Conservation (phyloP, 1,139 yeast species). For the Kodamaea arcana region DNA sequence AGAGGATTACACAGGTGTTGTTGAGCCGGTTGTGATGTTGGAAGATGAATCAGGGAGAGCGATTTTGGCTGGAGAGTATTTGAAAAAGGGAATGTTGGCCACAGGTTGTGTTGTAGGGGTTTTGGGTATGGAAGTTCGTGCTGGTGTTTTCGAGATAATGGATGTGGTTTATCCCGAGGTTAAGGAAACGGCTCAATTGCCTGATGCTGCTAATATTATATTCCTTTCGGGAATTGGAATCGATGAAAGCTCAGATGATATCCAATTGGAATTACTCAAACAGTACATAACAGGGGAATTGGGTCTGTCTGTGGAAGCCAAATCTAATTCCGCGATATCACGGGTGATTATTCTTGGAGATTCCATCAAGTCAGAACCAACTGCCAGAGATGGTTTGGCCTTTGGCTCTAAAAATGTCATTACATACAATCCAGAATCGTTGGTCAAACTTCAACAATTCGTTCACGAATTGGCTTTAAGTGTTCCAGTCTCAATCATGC, state of each 20-base stretch:
- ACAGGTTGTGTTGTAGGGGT: constrained; percentile 88
- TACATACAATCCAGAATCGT: constrained; percentile 42
- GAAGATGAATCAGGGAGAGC: constrained; percentile 96
- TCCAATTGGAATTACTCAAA: constrained; percentile 56
- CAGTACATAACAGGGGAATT: constrained; percentile 74
- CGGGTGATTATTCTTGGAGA: constrained; percentile 74
- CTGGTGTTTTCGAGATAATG: constrained; percentile 81
- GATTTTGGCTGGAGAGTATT: constrained; percentile 59
- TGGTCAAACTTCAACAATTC: constrained; percentile 50
- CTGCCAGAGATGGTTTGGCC: constrained; percentile 19
- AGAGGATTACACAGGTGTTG: constrained; percentile 29
- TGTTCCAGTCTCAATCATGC: constrained; percentile 72
- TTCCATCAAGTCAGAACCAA: constrained; percentile 44
- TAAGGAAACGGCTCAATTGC: constrained; percentile 1
- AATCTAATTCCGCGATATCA: constrained; percentile 37
- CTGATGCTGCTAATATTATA: constrained; percentile 17
- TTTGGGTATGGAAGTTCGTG: constrained; percentile 77
- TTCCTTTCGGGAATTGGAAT: constrained; percentile 67
- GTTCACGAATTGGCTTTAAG: constrained; percentile 55
- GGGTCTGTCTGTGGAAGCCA: constrained; percentile 12
- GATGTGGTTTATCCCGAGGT: constrained; percentile 58
- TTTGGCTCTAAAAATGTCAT: constrained; percentile 54
- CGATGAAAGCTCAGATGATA: constrained; percentile 33
- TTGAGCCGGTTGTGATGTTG: constrained; percentile 61
- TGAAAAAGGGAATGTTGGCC: constrained; percentile 50